Percentiles rank a stretch among this genome's conserved stretches.
Conservation (phyloP, 2,329 filamentous ascomycete genomes). For the Coniochaeta pulveracea region DNA sequence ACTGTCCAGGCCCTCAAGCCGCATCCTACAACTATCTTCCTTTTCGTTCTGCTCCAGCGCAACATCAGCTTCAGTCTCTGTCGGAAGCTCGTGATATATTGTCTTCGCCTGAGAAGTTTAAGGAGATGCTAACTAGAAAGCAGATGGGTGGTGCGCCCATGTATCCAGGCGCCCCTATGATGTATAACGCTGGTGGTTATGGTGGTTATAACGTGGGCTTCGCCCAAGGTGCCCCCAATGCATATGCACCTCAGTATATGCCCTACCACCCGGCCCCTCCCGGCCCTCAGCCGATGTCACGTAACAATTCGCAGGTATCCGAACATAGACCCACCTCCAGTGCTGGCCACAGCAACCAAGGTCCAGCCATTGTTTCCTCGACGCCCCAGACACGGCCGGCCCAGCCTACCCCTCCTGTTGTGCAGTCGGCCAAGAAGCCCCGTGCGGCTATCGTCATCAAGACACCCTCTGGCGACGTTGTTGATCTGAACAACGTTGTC, state of each 20-base stretch:
- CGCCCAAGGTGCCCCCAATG: too few relatives aligned
- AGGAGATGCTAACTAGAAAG: constrained; percentile 60
- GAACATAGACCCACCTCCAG: constrained; percentile 53
- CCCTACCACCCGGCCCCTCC: constrained; percentile 22
- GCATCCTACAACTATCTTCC: constrained; percentile 14
- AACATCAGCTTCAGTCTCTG: constrained; percentile 49
- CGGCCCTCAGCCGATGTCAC: constrained; percentile 65
- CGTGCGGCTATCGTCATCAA: constrained; percentile 76
- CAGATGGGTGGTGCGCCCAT: constrained; percentile 32
- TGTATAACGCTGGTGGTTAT: constrained; percentile 16
- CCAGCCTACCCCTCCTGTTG: constrained; percentile 33
- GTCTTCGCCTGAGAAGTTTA: constrained; percentile 65
- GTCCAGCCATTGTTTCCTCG: constrained; percentile 47
- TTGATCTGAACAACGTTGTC: constrained; percentile 51
- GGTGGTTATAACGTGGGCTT: too few relatives aligned
- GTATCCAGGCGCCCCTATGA: background rate
- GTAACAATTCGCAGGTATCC: constrained; percentile 72
- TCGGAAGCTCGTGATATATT: too few relatives aligned
- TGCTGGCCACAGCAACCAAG: constrained; percentile 51
- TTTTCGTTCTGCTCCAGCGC: constrained; percentile 16
- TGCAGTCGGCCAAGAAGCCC: constrained; percentile 37
- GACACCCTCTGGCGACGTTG: constrained; percentile 65
- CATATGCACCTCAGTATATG: constrained; percentile 39
- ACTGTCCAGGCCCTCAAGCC: constrained; percentile 12
- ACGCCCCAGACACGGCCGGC: constrained; percentile 54